Evolutionary conservation across 768 basidiomycete species (phyloP).

Genomic region (Naematelia aurantialba): DNA sequence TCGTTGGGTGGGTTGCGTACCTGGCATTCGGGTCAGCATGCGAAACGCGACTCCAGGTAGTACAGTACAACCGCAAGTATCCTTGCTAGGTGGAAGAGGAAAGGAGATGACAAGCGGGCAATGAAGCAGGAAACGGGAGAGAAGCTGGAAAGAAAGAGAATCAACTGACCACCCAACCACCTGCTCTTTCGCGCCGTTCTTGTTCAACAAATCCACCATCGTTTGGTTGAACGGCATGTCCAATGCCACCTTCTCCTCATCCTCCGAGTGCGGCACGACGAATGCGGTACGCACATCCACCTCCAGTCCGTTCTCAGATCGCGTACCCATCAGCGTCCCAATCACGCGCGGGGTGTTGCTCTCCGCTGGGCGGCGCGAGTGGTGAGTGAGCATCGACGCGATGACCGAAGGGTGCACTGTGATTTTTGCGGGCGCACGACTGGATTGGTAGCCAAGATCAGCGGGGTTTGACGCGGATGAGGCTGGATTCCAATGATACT

Average conservation of each 20-base stretch:
- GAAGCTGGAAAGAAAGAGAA: not conserved
- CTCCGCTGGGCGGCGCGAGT: constrained; percentile 74
- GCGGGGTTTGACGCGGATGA: too few species aligned
- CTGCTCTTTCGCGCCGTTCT: constrained; percentile 64
- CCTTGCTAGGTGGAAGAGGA: too few species aligned
- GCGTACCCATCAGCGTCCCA: constrained; percentile 84
- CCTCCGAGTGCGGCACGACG: constrained; percentile 88
- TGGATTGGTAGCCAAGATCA: constrained; percentile 12
- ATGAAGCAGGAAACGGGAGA: not conserved
- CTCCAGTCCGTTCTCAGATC: constrained; percentile 58
- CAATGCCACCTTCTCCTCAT: constrained; percentile 85
- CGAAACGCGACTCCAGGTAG: too few species aligned
- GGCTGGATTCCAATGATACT: too few species aligned
- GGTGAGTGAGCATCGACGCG: constrained; percentile 94
- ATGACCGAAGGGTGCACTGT: constrained; percentile 88
- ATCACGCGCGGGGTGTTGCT: constrained; percentile 75
- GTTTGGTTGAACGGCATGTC: constrained; percentile 94
- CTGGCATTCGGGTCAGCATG: constrained; percentile 51
- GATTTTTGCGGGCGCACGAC: constrained; percentile 51
- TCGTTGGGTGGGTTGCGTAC: constrained; percentile 86
- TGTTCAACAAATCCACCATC: constrained; percentile 86
- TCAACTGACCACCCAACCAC: constrained; percentile 86
- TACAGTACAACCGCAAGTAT: too few species aligned
- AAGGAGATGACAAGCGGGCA: too few species aligned
- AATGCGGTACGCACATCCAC: constrained; percentile 81